Evolutionary conservation across 2,329 filamentous ascomycete species (phyloP).

Genomic region (Pestalotiopsis sp.): DNA sequence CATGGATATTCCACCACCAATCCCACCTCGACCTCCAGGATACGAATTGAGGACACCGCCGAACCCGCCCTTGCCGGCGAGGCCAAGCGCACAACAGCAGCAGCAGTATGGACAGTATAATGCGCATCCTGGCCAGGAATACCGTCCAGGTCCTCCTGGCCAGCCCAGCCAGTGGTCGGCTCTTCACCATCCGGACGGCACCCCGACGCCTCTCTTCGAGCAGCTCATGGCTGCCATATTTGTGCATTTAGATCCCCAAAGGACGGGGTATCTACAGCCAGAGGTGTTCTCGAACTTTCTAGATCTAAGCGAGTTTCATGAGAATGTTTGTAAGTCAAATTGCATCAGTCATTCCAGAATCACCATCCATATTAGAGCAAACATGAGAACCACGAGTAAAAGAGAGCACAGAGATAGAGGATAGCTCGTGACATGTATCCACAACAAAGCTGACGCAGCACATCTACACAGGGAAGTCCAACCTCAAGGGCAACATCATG

Average conservation of each 20-base stretch:
- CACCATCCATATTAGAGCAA: neutral
- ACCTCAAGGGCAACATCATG: constrained; percentile 19
- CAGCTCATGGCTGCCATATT: constrained; percentile 20
- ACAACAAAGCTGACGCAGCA: neutral
- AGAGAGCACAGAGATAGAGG: neutral
- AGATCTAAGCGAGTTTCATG: constrained; percentile 17
- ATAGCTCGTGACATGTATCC: neutral
- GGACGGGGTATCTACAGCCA: constrained; percentile 19
- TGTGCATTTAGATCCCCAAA: constrained; percentile 18
- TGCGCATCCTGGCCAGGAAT: neutral
- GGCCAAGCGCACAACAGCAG: neutral
- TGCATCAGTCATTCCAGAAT: neutral
- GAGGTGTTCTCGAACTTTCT: constrained; percentile 23
- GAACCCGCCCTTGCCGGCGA: constrained; percentile 10
- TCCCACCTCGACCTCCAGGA: constrained; percentile 22
- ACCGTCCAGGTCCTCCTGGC: neutral
- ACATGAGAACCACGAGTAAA: neutral
- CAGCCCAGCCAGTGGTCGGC: constrained; percentile 14
- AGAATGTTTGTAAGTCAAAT: constrained; percentile 21
- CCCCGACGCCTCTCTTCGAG: constrained; percentile 20
- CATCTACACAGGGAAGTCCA: constrained; percentile 17
- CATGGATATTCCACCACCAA: constrained; percentile 22
- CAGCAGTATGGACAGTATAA: constrained; percentile 1
- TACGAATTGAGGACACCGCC: constrained; percentile 19
- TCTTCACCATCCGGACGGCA: constrained; percentile 19